Base-by-base conservation (phyloP, 257 asterid species). In the Marsdenia floribunda region DNA sequence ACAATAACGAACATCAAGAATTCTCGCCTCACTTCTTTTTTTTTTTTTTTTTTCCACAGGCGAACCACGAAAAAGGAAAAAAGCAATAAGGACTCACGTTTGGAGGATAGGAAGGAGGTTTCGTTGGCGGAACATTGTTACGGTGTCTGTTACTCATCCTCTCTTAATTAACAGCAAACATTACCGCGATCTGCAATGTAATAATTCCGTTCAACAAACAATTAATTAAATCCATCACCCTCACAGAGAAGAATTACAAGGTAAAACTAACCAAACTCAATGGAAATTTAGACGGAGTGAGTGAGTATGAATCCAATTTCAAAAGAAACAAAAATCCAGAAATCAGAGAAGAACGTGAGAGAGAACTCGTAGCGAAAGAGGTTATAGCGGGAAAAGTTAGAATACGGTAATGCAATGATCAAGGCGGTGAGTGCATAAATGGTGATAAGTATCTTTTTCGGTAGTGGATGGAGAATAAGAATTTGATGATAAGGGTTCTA, bases 311-410 rank as follows among this genome's bases (percentile, higher is more conserved):
- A 64, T 64, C 47, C 21, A 64, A 64, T 33, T 64, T 1, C 68
- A 61, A 10, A 58, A 37, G 65, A 58, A 42, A 42, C 47, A 42
- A 42, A 42, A 44, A 10, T 9, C 47, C 47, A 61, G 33, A 60
- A 5, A 60, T 1, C 14, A 5, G 19, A 33, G 33, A 61, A 14
- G 33, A 61, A 61, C 35, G 21, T 4, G 40, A n/a, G 35, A 60
- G 66, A 66, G 21, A 66, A 35, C 1, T 38, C 33, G 3, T 10
- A 57, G 49, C 46, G 14, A 22, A 19, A 18, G 67, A 63, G 60
- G 50, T 53, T 52, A 58, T 73, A 79, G 82, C 79, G 79, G 79
- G 79, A 79, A 79, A 74, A 53, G 55, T 71, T 19, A 60, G 61
- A 24, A 71, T 44, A 47, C 44, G 13, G 38, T 40, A 57, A 67